These are phyloP conservation scores for Blastobotrys terrestris DNA, from an alignment of 805 yeast species.

Conservation along the genomic window DNA sequence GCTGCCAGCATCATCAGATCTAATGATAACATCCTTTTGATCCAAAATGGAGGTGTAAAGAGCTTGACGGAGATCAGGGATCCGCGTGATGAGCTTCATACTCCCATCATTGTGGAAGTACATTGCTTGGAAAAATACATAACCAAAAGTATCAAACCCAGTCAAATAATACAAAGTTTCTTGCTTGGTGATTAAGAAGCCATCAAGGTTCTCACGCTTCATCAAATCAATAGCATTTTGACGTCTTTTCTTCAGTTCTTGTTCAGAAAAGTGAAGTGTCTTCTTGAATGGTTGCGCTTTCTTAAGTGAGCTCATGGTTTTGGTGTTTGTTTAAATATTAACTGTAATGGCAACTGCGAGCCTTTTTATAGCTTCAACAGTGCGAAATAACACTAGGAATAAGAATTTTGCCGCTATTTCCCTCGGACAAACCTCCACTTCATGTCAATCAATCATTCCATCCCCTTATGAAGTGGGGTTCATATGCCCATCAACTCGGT, in stretches of 20 bases:
- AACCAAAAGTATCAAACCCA: slow-evolving; percentile 6
- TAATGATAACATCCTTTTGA: slow-evolving; percentile 5
- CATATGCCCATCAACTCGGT: background rate
- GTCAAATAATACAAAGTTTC: slow-evolving; percentile 5
- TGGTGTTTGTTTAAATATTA: background rate
- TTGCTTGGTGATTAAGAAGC: slow-evolving; percentile 4
- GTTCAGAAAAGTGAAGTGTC: slow-evolving; percentile 4
- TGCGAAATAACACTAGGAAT: background rate
- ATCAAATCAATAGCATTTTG: slow-evolving; percentile 2
- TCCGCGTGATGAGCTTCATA: slow-evolving; percentile 6
- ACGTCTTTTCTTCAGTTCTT: slow-evolving; percentile 1
- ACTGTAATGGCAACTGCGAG: background rate
- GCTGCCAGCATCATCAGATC: slow-evolving; percentile 4
- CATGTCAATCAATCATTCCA: background rate
- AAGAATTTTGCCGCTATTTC: background rate
- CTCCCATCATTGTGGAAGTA: slow-evolving; percentile 5
- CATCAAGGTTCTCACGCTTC: slow-evolving; percentile 7
- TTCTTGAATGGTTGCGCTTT: slow-evolving; percentile 7
- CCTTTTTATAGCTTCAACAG: background rate
- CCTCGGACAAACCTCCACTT: background rate
- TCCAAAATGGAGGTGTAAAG: slow-evolving; percentile 4
- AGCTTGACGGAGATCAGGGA: slow-evolving; percentile 6
- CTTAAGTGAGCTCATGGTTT: slow-evolving; percentile 1
- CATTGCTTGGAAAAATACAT: slow-evolving; percentile 7
- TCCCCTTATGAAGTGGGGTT: too few species aligned